Base-by-base conservation (phyloP, 192 early-diverging fungal genomes). In the Backusella parvicylindrica region DNA sequence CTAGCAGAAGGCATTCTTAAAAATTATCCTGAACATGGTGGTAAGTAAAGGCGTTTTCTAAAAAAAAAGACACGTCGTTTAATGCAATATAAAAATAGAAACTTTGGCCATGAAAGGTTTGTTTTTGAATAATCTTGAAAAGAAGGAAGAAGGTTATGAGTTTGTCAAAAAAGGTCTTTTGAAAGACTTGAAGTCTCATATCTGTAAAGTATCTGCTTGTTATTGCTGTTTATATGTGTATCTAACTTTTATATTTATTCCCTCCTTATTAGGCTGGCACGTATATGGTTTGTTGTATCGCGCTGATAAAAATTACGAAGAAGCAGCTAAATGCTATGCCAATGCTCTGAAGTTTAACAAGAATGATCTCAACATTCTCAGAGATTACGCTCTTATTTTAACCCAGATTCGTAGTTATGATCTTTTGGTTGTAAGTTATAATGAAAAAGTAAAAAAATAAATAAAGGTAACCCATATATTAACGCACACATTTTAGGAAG, bases 71-170 rank as follows among this genome's bases (percentile, higher is more conserved):
- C 30, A 60, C 41, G 56, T 26, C 31, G 38, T 33, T 67, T 35
- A n/a, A 65, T 15, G n/a, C 7, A 47, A 41, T 36, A 8, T n/a
- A 63, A 23, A 8, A 33, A 67, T 73, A 90, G 98, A 99, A 80
- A 96, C 98, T 2, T 85, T 95, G 73, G 95, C 97, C 4, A 90
- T 99, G 90, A 97, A 96, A 77, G 96, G 96, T 18, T 86, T 99
- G 69, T 97, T 99, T 80, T 83, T 94, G 68, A 90, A 92, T 75
- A 87, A 95, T 73, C 76, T 98, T 83, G 96, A 97, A 64, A 92
- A 94, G 79, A 95, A 93, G 77, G 94, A 96, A 31, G 96, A 99
- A 78, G 96, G 89, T 8, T 93, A 96, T 73, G 93, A 94, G 26
- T 82, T 84, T 72, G 94, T 96, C 64, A 96, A 95, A 80, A 91